Evolutionary conservation across 140 eudicot genomes (phyloP).

Genomic region (Stevia rebaudiana): DNA sequence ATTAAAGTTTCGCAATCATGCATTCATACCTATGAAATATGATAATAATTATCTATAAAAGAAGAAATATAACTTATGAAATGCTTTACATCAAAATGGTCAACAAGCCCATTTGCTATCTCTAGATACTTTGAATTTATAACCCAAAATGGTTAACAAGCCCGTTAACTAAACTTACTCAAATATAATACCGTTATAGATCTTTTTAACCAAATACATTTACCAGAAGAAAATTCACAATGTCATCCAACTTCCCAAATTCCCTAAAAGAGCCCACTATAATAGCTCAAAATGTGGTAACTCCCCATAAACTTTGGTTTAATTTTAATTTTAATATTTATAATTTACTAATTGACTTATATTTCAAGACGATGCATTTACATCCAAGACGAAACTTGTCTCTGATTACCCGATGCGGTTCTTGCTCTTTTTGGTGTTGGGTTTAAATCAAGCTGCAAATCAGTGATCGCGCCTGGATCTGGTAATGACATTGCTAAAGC

Average conservation of each 20-base stretch:
- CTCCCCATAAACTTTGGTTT: not conserved
- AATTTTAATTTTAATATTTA: not conserved
- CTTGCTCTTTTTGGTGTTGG: conserved; percentile 39
- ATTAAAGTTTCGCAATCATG: not conserved
- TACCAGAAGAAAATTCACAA: conserved; percentile 17
- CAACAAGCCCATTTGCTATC: not conserved
- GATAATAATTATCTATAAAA: not conserved
- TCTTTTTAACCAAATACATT: not conserved
- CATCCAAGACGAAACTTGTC: conserved; percentile 15
- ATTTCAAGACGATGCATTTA: conserved; percentile 8
- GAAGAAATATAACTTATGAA: not conserved
- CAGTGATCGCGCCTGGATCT: conserved; percentile 34
- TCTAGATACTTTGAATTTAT: not conserved
- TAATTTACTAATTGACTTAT: conserved; percentile 2
- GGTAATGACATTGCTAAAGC: conserved; percentile 35
- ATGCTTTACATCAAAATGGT: not conserved
- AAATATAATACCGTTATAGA: not conserved
- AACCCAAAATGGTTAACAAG: not conserved
- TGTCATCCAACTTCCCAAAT: conserved; percentile 9
- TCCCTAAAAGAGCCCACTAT: not conserved
- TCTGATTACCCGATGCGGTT: conserved; percentile 22
- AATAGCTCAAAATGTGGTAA: not conserved
- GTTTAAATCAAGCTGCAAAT: conserved; percentile 33
- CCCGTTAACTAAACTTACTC: not conserved
- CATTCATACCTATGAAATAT: too few species aligned